These are phyloP conservation scores for Macadamia integrifolia DNA, from an alignment of 164 flowering plant genomes.

Conservation along the genomic window DNA sequence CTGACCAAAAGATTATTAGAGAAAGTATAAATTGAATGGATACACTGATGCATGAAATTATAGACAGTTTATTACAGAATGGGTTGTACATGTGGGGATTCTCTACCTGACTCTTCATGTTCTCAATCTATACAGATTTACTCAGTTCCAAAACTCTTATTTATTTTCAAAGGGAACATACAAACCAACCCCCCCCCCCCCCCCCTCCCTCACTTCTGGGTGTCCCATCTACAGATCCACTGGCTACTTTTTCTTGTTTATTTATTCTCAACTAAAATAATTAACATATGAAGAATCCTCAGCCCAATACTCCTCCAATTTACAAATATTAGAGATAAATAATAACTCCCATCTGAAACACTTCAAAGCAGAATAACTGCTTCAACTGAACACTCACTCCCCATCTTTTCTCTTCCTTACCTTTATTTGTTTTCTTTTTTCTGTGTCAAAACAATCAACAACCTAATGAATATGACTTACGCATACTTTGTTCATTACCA, in stretches of 20 bases:
- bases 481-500: conserved; percentile 13
- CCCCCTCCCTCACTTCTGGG: no score
- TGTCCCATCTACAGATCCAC: no score
- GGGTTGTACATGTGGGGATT: no score
- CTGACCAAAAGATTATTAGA: no score
- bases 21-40: no score
- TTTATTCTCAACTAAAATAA: conserved; percentile 7
- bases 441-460: background rate
- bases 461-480: conserved; percentile 9
- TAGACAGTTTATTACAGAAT: no score
- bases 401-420: background rate
- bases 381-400: conserved; percentile 7
- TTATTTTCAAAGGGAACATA: no score
- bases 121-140: no score
- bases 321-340: conserved; percentile 10
- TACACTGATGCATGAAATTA: no score
- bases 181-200: no score
- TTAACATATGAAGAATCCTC: conserved; percentile 7
- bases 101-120: no score
- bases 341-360: conserved; percentile 1
- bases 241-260: background rate
- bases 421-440: background rate
- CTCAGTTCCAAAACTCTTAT: no score
- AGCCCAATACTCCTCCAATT: conserved; percentile 11
- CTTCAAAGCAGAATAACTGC: conserved; percentile 1